Percentiles rank a stretch among this genome's conserved stretches.
These are phyloP conservation scores for Miscanthus sacchariflorus DNA, from an alignment of 202 grass and related monocot species.

Conservation along the genomic window DNA sequence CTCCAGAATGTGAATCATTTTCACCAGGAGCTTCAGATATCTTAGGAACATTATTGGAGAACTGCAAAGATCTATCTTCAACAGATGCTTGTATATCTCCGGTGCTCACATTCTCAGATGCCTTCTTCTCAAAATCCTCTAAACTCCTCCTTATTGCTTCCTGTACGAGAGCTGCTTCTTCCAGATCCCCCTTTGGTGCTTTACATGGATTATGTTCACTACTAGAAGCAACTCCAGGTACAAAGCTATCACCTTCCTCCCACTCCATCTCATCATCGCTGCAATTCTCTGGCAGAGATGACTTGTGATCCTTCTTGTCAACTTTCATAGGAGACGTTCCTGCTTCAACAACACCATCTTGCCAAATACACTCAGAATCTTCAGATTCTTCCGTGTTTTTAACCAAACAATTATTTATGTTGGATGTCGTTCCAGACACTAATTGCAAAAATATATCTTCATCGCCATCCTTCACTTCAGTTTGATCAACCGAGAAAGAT, in stretches of 20 bases:
- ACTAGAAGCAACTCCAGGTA: conserved; percentile 62
- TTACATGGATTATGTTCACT: conserved; percentile 56
- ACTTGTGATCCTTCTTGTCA: conserved; percentile 44
- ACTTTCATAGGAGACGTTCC: conserved; percentile 49
- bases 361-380: conserved; percentile 72
- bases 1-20: conserved; percentile 26
- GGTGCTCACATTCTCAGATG: conserved; percentile 44
- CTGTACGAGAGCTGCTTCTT: conserved; percentile 86
- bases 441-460: conserved; percentile 91
- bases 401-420: conserved; percentile 42
- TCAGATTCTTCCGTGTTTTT: conserved; percentile 59
- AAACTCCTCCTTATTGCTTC: conserved; percentile 97
- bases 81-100: conserved; percentile 43
- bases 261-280: conserved; percentile 71
- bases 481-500: conserved; percentile 79
- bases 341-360: conserved; percentile 69
- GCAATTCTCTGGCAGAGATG: conserved; percentile 52
- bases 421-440: conserved; percentile 62
- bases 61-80: conserved; percentile 41
- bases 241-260: conserved; percentile 70
- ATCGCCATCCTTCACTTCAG: conserved; percentile 59
- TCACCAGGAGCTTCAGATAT: conserved; percentile 27
- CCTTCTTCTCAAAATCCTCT: conserved; percentile 59
- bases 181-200: conserved; percentile 70
- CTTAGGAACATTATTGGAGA: conserved; percentile 41